Base-by-base conservation (phyloP, 2,329 filamentous ascomycete species). In the Cytospora schulzeri region DNA sequence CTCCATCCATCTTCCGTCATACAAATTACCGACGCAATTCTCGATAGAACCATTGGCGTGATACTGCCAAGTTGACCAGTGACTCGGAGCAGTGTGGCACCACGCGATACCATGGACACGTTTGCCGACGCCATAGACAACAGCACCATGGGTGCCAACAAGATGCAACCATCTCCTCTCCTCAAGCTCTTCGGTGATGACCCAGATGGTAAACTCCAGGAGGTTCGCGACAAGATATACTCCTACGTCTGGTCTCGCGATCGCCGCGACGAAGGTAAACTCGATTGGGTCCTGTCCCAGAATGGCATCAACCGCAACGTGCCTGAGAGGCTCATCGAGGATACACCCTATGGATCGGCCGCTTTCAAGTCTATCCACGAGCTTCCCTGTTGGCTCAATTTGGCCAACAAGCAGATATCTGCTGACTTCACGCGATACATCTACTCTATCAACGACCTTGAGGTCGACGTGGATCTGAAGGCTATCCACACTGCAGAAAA, bases 271-370 rank as follows among this genome's bases (percentile, higher is more conserved):
- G 22, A 55, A 12, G 29, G 12, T 31, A 67, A 66, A 22, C 31
- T 60, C 19, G 64, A 66, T n/a, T 64, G 54, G 41, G 61, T 64
- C 24, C 14, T 67, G 7, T 67, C 66, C 48, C 56, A 67, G 54
- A 28, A 31, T 6, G 66, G 66, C n/a, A 4, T 67, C 57, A 50
- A 67, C 26, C 66, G 66, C 51, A 67, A 67, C 33, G 60, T 66
- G 22, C 52, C 26, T 19, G 29, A 62, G 38, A 52, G 33, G 19
- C 45, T 41, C 31, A 28, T 53, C 14, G 22, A 29, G 2, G 31
- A 53, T 11, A n/a, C 54, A 22, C 55, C 17, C 9, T 33, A 51
- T 31, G 57, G 54, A 14, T 11, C 6, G 24, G 17, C 15, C 35
- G 17, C 4, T 11, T 28, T 17, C n/a, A 15, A 57, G 26, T 24